Evolutionary conservation across 768 basidiomycete genomes (phyloP), one percentile per base, ranked within the genome.

Genomic region (Xerocomellus intermedius): DNA sequence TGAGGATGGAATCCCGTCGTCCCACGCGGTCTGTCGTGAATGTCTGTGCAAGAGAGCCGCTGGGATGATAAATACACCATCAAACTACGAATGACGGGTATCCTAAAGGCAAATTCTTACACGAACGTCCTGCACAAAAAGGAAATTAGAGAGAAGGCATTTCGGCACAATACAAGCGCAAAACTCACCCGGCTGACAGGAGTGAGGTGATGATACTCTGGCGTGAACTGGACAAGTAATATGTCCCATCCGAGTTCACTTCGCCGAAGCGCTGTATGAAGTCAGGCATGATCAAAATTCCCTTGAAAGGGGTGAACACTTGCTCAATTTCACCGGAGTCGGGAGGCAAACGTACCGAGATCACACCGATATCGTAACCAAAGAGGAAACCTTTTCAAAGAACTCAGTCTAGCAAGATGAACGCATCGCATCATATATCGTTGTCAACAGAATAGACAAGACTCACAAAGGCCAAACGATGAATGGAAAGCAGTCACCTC

Each of bases 11-110:
- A 4, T 47, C 57, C 1, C 57, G 42, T 43, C 57, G 57, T 2
- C 58, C 57, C 58, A 59, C 59, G 33, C 58, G 59, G n/a, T 59
- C 58, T 9, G 57, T 59, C 4, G 58, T 59, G 36, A 59, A 59
- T 12, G 87, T 84, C 59, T 88, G 87, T 0, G 69, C 82, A 19
- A 89, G 70, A 10, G 87, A 84, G 35, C 86, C 87, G 22, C 81
- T 82, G 22, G 7, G 35, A 21, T 28, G 19, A 41, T 4, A 14
- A 6, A 8, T 47, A 21, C 3, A 12, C 5, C 19, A 24, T 56
- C 38, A 61, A 56, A 38, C 10, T 24, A 33, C 12, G 32, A 33
- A 33, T 13, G 32, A 13, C 32, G 14, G 32, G 8, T 22, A 30
- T 26, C 2, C 5, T 1, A 0, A 10, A 24, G 5, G 13, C 2